Conservation (phyloP, 1,284 basidiomycete genomes). For the Lentinula novae-zelandiae region DNA sequence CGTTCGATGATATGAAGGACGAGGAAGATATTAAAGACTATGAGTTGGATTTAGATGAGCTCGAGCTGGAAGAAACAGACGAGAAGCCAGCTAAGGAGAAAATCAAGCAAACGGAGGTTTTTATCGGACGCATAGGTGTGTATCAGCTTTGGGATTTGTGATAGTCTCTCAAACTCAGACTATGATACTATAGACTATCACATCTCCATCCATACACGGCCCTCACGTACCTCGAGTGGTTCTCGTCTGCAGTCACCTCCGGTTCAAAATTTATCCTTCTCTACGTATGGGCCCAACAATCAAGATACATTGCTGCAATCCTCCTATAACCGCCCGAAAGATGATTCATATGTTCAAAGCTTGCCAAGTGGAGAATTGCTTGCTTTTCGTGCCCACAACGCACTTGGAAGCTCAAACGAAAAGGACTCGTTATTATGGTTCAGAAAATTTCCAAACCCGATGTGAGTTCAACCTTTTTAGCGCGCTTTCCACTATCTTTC, state of each 20-base stretch:
- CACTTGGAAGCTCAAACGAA: slow-evolving; percentile 10
- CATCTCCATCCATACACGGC: slow-evolving; percentile 60
- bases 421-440: slow-evolving; percentile 48
- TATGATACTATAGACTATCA: slow-evolving; percentile 54
- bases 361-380: slow-evolving; percentile 74
- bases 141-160: slow-evolving; percentile 13
- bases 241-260: slow-evolving; percentile 33
- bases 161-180: neutral
- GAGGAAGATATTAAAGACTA: slow-evolving; percentile 24
- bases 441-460: slow-evolving; percentile 52
- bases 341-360: slow-evolving; percentile 75
- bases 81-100: slow-evolving; percentile 2
- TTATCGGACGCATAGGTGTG: slow-evolving; percentile 80
- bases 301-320: slow-evolving; percentile 65
- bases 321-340: slow-evolving; percentile 65
- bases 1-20: slow-evolving; percentile 46
- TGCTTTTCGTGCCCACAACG: slow-evolving; percentile 53
- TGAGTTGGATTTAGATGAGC: slow-evolving; percentile 62
- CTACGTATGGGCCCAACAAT: slow-evolving; percentile 82
- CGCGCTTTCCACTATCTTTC: neutral
- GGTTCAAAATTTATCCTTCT: slow-evolving; percentile 76
- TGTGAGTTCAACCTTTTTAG: slow-evolving; percentile 31
- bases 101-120: slow-evolving; percentile 49
- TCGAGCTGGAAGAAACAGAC: slow-evolving; percentile 43
- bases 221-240: slow-evolving; percentile 25